Evolutionary conservation across 352 stramenopile genomes (phyloP).

Genomic region (Phytophthora crassamura): DNA sequence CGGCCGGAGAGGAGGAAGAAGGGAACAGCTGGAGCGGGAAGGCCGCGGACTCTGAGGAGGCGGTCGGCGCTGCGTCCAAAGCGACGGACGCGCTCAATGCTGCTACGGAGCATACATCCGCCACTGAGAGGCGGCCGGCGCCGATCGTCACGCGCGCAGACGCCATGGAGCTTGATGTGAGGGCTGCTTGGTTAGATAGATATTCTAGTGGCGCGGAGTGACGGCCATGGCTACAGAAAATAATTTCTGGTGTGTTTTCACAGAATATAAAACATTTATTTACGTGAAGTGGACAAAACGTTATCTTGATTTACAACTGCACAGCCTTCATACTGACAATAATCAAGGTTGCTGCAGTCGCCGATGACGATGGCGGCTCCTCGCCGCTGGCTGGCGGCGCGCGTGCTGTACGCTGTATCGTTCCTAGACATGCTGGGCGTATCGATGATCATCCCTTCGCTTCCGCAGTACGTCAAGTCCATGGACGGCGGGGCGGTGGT

Average conservation of each 20-base stretch:
- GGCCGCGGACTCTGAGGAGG: conserved; percentile 15
- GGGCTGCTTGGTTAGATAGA: too few species aligned
- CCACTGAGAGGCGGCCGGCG: conserved; percentile 59
- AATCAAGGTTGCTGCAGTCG: not conserved
- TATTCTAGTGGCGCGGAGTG: conserved; percentile 22
- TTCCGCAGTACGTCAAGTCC: conserved; percentile 79
- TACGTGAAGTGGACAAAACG: too few species aligned
- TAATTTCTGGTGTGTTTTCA: too few species aligned
- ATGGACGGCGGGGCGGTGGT: conserved; percentile 74
- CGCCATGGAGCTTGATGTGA: conserved; percentile 39
- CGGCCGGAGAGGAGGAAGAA: conserved; percentile 11
- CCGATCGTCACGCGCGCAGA: conserved; percentile 61
- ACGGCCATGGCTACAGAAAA: too few species aligned
- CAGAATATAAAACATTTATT: too few species aligned
- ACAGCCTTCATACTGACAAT: conserved; percentile 2
- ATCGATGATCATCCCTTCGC: conserved; percentile 87
- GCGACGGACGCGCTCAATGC: conserved; percentile 52
- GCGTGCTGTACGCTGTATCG: conserved; percentile 78
- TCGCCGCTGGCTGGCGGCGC: conserved; percentile 38
- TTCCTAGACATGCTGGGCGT: conserved; percentile 86
- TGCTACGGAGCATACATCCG: conserved; percentile 69
- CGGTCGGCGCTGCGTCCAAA: conserved; percentile 34
- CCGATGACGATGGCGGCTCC: conserved; percentile 7
- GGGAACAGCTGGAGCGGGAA: conserved; percentile 16
- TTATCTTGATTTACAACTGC: too few species aligned